phyloP scores from a whole-genome alignment of 2,329 filamentous ascomycete species.

The Cladosporium sp. region DNA sequence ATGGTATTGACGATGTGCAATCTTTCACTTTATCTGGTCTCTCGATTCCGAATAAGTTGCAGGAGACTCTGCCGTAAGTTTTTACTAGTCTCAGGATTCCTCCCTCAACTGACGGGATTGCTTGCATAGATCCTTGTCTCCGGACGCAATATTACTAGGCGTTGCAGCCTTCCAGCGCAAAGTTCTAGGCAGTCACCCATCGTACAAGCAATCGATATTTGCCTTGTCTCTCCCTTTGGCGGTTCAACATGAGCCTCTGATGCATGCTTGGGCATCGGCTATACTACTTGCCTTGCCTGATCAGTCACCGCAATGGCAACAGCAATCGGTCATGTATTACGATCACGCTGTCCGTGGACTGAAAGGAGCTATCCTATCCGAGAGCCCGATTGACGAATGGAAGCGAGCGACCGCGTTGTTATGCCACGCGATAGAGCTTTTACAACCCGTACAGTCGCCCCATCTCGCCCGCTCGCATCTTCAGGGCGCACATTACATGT shows the following conservation, averaged over 20 bases:
- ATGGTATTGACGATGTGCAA: no score
- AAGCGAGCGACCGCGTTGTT: constrained; percentile 18
- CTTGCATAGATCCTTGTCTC: not conserved
- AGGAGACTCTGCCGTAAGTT: no score
- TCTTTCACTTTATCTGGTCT: no score
- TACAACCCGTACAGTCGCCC: constrained; percentile 9
- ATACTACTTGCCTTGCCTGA: constrained; percentile 14
- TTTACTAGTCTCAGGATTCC: no score
- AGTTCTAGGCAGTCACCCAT: constrained; percentile 14
- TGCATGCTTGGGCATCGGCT: constrained; percentile 20
- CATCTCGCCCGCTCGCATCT: constrained; percentile 13
- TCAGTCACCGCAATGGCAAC: constrained; percentile 1
- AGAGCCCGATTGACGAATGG: constrained; percentile 11
- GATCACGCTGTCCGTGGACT: constrained; percentile 12
- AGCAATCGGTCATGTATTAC: constrained; percentile 18
- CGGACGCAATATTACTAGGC: constrained; percentile 12
- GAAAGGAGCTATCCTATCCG: not conserved
- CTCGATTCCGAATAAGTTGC: no score
- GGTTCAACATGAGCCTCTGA: constrained; percentile 13
- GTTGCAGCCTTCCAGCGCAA: constrained; percentile 15
- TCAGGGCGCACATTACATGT: constrained; percentile 15
- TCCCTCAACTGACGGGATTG: no score
- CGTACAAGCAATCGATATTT: constrained; percentile 15
- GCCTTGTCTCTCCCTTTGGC: constrained; percentile 14
- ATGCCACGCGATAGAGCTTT: constrained; percentile 18